Base-by-base conservation (phyloP, 2,329 filamentous ascomycete species). In the Cercospora sp. region DNA sequence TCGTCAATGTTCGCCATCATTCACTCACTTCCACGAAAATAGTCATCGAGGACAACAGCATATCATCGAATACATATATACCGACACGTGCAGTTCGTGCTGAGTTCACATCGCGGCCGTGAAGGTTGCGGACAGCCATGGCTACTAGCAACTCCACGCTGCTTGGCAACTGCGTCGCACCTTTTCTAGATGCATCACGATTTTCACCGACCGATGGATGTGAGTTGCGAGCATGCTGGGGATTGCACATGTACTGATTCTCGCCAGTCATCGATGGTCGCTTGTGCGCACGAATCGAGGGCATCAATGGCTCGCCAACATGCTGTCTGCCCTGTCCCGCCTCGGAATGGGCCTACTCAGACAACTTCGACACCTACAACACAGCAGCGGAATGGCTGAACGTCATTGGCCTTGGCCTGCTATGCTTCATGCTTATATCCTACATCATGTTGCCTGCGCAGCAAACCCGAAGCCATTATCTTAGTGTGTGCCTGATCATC, bases 311-410 rank as follows among this genome's bases (percentile, higher is more conserved):
- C 10, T 83, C 83, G 39, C 73, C 89, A 4, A 83, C 83, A 39
- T 99, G 95, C 79, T 99, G 95, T 79, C 80, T 99, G 66, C 95
- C 95, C 69, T 99, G 95, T 79, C 95, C 95, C 33, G 85, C 92
- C 75, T 91, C 91, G 10, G 87, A 94, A 66, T 98, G 91, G 90
- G 80, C 87, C 51, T 90, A 90, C 73, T 83, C 85, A 23, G 81
- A 87, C 67, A 81, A 86, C 23, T 86, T 89, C 74, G 76, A 81
- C 42, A 79, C 80, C 33, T 83, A 92, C 74, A 89, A 89, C 23
- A 80, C 83, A 59, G 87, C 87, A 13, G 89, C 92, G n/a, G 91
- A 93, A 79, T 96, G 92, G 89, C 83, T 97, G 66, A 93, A 92
- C 70, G 88, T 96, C 16, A 87, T 85, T 9, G 89, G 92, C 64